Evolutionary conservation across 1,284 basidiomycete genomes (phyloP), one percentile per base, ranked within the genome.

Genomic region (Sanguinoderma infundibulare): DNA sequence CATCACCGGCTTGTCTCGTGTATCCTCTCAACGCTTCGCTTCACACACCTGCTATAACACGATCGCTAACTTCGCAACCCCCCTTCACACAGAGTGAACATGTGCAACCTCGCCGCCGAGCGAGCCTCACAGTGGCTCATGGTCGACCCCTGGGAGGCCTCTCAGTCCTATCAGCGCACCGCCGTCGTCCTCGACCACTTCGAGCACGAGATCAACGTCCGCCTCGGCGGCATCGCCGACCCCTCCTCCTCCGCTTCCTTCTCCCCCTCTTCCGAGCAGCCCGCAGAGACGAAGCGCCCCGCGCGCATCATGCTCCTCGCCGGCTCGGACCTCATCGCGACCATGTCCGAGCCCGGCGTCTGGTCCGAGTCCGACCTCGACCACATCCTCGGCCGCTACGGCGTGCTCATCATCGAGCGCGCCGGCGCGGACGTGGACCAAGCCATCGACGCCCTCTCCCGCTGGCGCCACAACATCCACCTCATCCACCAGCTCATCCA

Each of bases 121-220:
- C 83, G 94, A 73, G 90, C 90, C 0, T 87, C 88, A 39, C 79
- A 82, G 50, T 91, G 89, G 88, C 80, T 94, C 47, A 98, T 98
- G 96, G 92, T 98, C 42, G 96, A 98, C 75, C 84, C 95, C 22
- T 98, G 96, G 96, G 96, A 98, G 77, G 94, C 95, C 24, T 90
- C 95, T 70, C 96, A 96, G 76, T 83, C 87, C 54, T 98, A 98
- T 78, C 94, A 97, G 74, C 91, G 96, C 61, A 98, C 96, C 1
- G 96, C 96, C 32, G 88, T 98, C 53, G 96, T 98, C 59, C 86
- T 98, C 51, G 96, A 98, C 74, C 96, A 98, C 74, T 96, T 98
- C 74, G 92, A 98, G 75, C 86, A 95, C 73, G 91, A 96, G 79
- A 89, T 98, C 72, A 98, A 98, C 76, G 88, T 87, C 9, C 79